A percentile compares a stretch with the other conserved stretches of the same genome.
phyloP scores from a whole-genome alignment of 129 eudicot species.

The Flaveria sonorensis region DNA sequence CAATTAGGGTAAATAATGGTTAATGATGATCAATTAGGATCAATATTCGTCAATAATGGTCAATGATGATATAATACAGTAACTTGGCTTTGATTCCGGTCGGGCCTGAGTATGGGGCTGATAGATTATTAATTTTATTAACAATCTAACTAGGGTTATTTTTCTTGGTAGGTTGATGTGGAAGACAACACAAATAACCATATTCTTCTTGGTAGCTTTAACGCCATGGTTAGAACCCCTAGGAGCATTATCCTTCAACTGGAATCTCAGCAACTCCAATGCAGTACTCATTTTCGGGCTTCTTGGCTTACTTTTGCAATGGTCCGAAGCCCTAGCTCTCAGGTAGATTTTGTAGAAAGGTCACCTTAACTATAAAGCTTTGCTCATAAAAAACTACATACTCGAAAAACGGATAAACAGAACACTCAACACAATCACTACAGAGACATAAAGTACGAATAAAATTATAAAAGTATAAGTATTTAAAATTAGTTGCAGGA shows the following conservation, averaged over 20 bases:
- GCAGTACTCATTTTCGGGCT: slow-evolving; percentile 63
- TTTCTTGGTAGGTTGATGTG: slow-evolving; percentile 46
- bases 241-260: slow-evolving; percentile 63
- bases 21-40: too few relatives aligned
- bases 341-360: slow-evolving; percentile 36
- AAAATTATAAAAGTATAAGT: too few relatives aligned
- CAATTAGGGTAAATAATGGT: too few relatives aligned
- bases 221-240: slow-evolving; percentile 88
- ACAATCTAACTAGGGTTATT: neutral
- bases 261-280: slow-evolving; percentile 49
- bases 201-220: slow-evolving; percentile 62
- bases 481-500: too few relatives aligned
- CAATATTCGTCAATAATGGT: too few relatives aligned
- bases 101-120: neutral
- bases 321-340: slow-evolving; percentile 84
- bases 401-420: too few relatives aligned
- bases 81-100: too few relatives aligned
- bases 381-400: too few relatives aligned
- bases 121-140: neutral
- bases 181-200: slow-evolving; percentile 69
- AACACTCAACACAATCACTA: too few relatives aligned
- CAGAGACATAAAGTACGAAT: too few relatives aligned
- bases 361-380: too few relatives aligned
- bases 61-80: too few relatives aligned
- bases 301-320: slow-evolving; percentile 68